A percentile compares a stretch with the other conserved stretches of the same genome.
Evolutionary conservation across 2,329 filamentous ascomycete genomes (phyloP).

Genomic region (Aspergillus sp.): DNA sequence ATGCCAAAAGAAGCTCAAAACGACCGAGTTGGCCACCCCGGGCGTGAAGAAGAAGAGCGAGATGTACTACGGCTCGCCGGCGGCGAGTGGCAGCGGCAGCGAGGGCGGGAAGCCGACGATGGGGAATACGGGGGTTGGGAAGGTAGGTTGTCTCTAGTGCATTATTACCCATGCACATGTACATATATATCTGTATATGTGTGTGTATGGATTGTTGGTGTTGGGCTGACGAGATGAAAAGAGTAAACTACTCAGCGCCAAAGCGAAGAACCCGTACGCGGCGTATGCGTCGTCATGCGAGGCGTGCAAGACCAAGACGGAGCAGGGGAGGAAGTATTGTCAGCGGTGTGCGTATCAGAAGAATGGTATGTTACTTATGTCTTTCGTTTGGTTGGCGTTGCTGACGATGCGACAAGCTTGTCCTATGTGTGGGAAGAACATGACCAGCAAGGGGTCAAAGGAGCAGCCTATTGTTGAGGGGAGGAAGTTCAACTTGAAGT

Average conservation of each 20-base stretch:
- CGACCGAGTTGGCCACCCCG: constrained; percentile 53
- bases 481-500: constrained; percentile 56
- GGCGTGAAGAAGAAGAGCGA: constrained; percentile 59
- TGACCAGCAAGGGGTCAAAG: constrained; percentile 36
- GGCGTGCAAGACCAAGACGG: constrained; percentile 55
- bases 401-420: constrained; percentile 39
- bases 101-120: constrained; percentile 36
- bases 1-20: constrained; percentile 53
- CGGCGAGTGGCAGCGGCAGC: constrained; percentile 29
- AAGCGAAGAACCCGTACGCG: constrained; percentile 57
- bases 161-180: not conserved
- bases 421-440: constrained; percentile 52
- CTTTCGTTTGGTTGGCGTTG: constrained; percentile 4
- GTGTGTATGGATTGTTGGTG: not conserved
- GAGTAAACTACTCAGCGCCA: constrained; percentile 57
- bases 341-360: constrained; percentile 55
- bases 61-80: constrained; percentile 54
- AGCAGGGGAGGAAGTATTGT: constrained; percentile 52
- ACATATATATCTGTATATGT: not conserved
- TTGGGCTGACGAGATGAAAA: constrained; percentile 16
- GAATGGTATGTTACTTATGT: constrained; percentile 40
- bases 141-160: constrained; percentile 34
- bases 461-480: constrained; percentile 48
- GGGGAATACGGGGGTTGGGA: constrained; percentile 50
- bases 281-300: constrained; percentile 54